phyloP scores from a whole-genome alignment of 2,329 filamentous ascomycete species.

The Botrytis tulipae region DNA sequence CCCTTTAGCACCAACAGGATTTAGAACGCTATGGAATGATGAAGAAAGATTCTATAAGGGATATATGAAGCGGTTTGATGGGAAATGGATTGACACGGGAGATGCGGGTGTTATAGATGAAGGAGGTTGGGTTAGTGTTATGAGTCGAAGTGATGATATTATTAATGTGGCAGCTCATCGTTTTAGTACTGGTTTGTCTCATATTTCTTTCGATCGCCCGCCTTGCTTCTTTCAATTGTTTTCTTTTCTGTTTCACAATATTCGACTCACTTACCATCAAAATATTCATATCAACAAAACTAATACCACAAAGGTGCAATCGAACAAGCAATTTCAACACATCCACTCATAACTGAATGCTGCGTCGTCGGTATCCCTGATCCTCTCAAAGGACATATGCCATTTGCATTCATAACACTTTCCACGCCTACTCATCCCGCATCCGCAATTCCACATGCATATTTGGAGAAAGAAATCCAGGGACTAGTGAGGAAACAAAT shows the following conservation, averaged over 20 bases:
- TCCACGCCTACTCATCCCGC: conserved; percentile 50
- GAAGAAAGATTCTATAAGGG: conserved; percentile 81
- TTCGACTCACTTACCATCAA: no score
- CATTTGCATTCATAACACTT: conserved; percentile 82
- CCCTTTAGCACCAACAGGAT: conserved; percentile 81
- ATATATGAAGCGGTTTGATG: conserved; percentile 78
- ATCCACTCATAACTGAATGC: conserved; percentile 76
- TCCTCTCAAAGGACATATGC: conserved; percentile 81
- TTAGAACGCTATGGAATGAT: conserved; percentile 83
- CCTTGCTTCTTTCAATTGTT: not conserved
- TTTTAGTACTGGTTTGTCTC: conserved; percentile 71
- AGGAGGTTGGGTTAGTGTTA: conserved; percentile 65
- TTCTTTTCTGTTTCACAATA: not conserved
- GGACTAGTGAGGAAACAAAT: conserved; percentile 73
- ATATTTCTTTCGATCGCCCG: not conserved
- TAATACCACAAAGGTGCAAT: conserved; percentile 62
- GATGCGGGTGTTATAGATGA: conserved; percentile 84
- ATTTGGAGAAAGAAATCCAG: conserved; percentile 63
- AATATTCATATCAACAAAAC: not conserved
- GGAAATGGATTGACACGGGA: conserved; percentile 85
- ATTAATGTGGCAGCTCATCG: conserved; percentile 95
- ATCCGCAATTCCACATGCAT: conserved; percentile 49
- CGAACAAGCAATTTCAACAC: conserved; percentile 84
- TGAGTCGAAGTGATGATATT: conserved; percentile 73
- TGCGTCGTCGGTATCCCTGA: conserved; percentile 87